These are phyloP conservation scores for Plantago major DNA, from an alignment of 257 asterid species.

Conservation along the genomic window DNA sequence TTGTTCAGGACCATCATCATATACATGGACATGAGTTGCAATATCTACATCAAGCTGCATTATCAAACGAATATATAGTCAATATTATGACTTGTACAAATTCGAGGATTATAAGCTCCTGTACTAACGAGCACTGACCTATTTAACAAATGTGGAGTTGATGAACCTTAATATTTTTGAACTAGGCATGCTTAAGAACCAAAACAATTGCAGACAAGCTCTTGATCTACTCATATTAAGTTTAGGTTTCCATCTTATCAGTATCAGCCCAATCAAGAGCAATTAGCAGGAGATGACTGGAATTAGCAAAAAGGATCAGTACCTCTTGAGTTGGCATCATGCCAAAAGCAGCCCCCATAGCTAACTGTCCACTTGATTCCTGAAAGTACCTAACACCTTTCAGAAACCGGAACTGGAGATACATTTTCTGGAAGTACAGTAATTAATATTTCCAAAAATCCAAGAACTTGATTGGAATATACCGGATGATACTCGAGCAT, in stretches of 20 bases:
- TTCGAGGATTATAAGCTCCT: neutral
- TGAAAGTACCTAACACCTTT: conserved; percentile 27
- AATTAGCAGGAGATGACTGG: too few relatives aligned
- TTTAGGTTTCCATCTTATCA: neutral
- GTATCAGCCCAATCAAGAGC: too few relatives aligned
- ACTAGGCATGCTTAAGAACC: neutral
- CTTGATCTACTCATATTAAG: neutral
- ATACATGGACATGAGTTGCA: conserved; percentile 57
- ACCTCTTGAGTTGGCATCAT: conserved; percentile 53
- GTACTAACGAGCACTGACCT: neutral
- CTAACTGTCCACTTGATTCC: conserved; percentile 90
- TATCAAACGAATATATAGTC: conserved; percentile 1
- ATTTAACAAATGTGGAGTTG: neutral
- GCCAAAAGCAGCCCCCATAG: conserved; percentile 93
- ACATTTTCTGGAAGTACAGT: conserved; percentile 9
- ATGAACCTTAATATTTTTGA: conserved; percentile 1
- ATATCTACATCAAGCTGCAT: conserved; percentile 73
- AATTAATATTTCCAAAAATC: conserved; percentile 1
- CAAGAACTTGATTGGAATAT: conserved; percentile 16
- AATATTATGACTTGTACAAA: neutral
- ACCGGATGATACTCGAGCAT: conserved; percentile 94
- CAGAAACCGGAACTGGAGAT: conserved; percentile 15
- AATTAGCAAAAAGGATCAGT: conserved; percentile 8
- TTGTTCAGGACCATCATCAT: conserved; percentile 64
- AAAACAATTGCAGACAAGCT: conserved; percentile 6